phyloP scores from a whole-genome alignment of 345 rosid genomes.

The Physaria fendleri region DNA sequence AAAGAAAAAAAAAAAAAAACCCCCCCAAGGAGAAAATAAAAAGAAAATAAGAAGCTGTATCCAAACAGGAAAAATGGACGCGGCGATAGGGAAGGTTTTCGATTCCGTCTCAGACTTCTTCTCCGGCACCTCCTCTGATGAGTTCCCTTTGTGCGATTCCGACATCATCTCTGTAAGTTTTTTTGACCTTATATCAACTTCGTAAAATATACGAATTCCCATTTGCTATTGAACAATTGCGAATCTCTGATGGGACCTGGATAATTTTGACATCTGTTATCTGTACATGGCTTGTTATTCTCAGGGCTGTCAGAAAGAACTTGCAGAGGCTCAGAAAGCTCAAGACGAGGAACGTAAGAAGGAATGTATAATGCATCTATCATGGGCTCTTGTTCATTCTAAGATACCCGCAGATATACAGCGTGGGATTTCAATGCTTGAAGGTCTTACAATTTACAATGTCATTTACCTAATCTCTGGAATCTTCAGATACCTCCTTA shows the following conservation, averaged over 20 bases:
- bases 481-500: neutral
- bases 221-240: neutral
- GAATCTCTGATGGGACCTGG: neutral
- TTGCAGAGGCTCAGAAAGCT: constrained; percentile 49
- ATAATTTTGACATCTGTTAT: neutral
- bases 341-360: constrained; percentile 41
- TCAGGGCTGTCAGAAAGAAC: constrained; percentile 78
- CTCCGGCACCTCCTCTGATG: constrained; percentile 47
- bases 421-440: constrained; percentile 86
- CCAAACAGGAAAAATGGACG: constrained; percentile 41
- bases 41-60: too few species aligned
- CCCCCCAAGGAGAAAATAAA: too few species aligned
- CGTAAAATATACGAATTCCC: neutral
- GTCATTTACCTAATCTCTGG: neutral
- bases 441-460: constrained; percentile 33
- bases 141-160: constrained; percentile 67
- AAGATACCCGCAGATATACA: constrained; percentile 51
- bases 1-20: too few species aligned
- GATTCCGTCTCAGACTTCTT: constrained; percentile 51
- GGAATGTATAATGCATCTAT: constrained; percentile 60
- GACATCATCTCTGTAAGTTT: constrained; percentile 55
- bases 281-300: neutral
- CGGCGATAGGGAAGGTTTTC: constrained; percentile 37
- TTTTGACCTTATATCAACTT: neutral
- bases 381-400: constrained; percentile 90